phyloP scores from a whole-genome alignment of 2,329 filamentous ascomycete genomes.

The Pseudogymnoascus sp. region DNA sequence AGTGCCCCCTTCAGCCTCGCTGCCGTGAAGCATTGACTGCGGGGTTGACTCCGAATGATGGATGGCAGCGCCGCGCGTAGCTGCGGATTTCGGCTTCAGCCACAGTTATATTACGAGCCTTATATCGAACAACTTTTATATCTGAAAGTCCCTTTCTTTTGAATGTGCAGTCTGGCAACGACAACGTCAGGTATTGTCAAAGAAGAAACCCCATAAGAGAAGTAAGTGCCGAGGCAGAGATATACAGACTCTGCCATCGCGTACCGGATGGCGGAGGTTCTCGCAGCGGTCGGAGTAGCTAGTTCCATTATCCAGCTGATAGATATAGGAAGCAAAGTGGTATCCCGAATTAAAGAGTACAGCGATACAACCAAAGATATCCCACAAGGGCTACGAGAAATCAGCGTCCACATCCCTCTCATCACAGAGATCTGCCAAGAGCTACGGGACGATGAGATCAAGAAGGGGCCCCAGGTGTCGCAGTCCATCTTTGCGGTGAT shows the following conservation, averaged over 20 bases:
- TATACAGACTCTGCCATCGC: background rate
- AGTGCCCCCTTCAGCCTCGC: background rate
- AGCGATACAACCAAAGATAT: background rate
- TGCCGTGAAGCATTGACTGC: background rate
- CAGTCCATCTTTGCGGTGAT: background rate
- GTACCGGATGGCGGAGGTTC: background rate
- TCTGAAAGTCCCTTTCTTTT: background rate
- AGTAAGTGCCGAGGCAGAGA: background rate
- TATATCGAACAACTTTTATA: background rate
- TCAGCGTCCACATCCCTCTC: background rate
- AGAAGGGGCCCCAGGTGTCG: background rate
- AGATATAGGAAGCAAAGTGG: background rate
- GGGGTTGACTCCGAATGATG: background rate
- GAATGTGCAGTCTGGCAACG: background rate
- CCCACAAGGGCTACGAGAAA: background rate
- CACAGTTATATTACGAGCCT: background rate
- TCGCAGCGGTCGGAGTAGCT: background rate
- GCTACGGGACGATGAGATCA: background rate
- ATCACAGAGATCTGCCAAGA: background rate
- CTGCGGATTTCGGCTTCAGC: background rate
- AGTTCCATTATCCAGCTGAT: background rate
- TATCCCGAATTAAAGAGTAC: background rate
- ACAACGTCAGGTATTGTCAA: background rate
- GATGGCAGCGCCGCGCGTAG: background rate
- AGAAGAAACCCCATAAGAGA: background rate